A percentile compares a stretch with the other conserved stretches of the same genome.
Conservation (phyloP, 768 basidiomycete species). For the Tylopilus sp. region DNA sequence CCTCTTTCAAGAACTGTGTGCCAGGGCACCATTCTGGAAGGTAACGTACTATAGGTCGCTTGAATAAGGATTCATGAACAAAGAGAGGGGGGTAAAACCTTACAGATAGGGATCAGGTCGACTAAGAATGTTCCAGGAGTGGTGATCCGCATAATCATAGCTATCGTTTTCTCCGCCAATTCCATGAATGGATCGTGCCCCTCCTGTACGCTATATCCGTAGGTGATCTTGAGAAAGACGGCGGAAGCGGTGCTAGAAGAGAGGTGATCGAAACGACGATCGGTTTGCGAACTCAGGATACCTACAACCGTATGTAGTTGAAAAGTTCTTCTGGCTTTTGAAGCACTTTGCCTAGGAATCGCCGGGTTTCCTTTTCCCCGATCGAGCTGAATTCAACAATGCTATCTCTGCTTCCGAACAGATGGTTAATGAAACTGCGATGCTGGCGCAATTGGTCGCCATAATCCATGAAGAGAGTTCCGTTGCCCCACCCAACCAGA, state of each 20-base stretch:
- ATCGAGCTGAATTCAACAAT: constrained; percentile 12
- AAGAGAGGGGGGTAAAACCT: background rate
- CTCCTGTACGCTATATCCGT: constrained; percentile 38
- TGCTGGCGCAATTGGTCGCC: background rate
- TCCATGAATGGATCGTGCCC: constrained; percentile 36
- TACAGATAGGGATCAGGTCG: constrained; percentile 21
- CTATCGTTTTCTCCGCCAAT: constrained; percentile 24
- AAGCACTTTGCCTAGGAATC: constrained; percentile 18
- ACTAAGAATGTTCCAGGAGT: constrained; percentile 19
- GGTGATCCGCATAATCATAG: constrained; percentile 6
- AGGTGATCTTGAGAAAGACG: constrained; percentile 37
- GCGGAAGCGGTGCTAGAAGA: constrained; percentile 12
- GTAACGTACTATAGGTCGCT: constrained; percentile 19
- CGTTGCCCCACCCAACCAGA: constrained; percentile 14
- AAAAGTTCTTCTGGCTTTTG: constrained; percentile 12
- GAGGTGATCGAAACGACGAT: background rate
- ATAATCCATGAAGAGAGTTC: background rate
- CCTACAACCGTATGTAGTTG: constrained; percentile 22
- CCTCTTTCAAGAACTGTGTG: constrained; percentile 31
- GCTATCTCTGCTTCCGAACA: constrained; percentile 12
- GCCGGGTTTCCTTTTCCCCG: constrained; percentile 15
- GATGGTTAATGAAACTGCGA: constrained; percentile 12
- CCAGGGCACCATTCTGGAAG: constrained; percentile 37
- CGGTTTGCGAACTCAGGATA: background rate
- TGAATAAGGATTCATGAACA: background rate